phyloP scores from a whole-genome alignment of 495 filamentous ascomycete genomes.

The Xylaria cubensis region DNA sequence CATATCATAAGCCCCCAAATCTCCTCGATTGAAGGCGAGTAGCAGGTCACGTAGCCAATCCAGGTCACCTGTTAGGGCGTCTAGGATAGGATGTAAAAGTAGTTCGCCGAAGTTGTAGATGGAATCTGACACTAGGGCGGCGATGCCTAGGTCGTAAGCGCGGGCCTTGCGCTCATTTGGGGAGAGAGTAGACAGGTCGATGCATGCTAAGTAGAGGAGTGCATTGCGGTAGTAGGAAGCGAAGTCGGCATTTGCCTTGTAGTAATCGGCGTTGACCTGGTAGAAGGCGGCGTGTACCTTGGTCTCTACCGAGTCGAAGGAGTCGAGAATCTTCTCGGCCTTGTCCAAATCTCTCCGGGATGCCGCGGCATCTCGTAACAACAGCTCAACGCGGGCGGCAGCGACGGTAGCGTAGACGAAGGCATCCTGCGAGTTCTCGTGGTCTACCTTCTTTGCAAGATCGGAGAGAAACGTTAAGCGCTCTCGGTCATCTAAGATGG shows the following conservation, averaged over 20 bases:
- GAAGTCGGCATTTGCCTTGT: constrained; percentile 90
- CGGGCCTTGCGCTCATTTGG: constrained; percentile 74
- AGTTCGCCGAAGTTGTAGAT: constrained; percentile 99
- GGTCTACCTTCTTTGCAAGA: constrained; percentile 87
- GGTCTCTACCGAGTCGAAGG: constrained; percentile 93
- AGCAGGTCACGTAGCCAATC: constrained; percentile 91
- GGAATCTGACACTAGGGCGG: constrained; percentile 87
- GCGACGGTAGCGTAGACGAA: constrained; percentile 92
- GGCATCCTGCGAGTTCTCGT: constrained; percentile 92
- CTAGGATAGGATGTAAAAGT: constrained; percentile 93
- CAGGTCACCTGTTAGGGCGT: constrained; percentile 70
- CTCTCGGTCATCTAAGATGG: constrained; percentile 76
- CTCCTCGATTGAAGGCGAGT: constrained; percentile 96
- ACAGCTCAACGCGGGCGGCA: constrained; percentile 86
- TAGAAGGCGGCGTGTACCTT: constrained; percentile 98
- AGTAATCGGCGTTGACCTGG: constrained; percentile 92
- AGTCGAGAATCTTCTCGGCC: constrained; percentile 85
- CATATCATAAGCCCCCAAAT: constrained; percentile 83
- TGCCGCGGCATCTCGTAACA: constrained; percentile 73
- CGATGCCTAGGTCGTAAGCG: constrained; percentile 91
- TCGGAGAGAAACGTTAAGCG: constrained; percentile 84
- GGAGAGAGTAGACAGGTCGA: constrained; percentile 77
- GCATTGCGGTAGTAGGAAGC: constrained; percentile 96
- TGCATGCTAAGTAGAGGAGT: constrained; percentile 97
- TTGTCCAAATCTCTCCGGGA: constrained; percentile 85